These are phyloP conservation scores for Santalum album DNA, from an alignment of 164 flowering plant genomes.

Conservation along the genomic window DNA sequence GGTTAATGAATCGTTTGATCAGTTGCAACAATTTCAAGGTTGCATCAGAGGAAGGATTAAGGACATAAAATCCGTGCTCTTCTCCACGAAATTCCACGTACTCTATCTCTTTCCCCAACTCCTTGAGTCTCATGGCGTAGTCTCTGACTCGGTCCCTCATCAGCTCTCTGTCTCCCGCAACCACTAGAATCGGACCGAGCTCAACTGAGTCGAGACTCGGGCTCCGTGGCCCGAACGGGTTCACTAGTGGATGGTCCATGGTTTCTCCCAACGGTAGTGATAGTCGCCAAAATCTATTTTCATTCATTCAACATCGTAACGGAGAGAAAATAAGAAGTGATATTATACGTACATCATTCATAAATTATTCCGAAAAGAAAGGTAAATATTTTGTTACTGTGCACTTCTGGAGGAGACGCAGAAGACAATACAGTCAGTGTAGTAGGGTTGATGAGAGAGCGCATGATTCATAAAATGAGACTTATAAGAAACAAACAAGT, in stretches of 20 bases:
- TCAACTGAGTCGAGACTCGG: constrained; percentile 21
- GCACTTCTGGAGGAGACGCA: too few relatives aligned
- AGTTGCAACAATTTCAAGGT: constrained; percentile 12
- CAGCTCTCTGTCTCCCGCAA: constrained; percentile 37
- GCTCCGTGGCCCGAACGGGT: constrained; percentile 50
- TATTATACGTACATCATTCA: too few relatives aligned
- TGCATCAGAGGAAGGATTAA: constrained; percentile 21
- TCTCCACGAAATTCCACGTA: constrained; percentile 35
- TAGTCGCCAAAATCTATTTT: constrained; percentile 71
- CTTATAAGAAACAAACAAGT: too few relatives aligned
- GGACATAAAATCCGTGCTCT: constrained; percentile 44
- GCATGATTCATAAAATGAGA: too few relatives aligned
- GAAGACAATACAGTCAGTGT: too few relatives aligned
- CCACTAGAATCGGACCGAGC: constrained; percentile 37
- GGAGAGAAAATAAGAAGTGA: too few relatives aligned
- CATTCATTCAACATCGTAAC: too few relatives aligned
- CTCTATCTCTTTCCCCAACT: constrained; percentile 28
- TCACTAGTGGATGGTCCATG: constrained; percentile 43
- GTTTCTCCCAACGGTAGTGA: constrained; percentile 39
- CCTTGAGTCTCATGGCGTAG: constrained; percentile 33
- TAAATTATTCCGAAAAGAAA: too few relatives aligned
- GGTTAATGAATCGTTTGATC: constrained; percentile 21
- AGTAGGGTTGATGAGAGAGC: too few relatives aligned
- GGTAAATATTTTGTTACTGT: too few relatives aligned
- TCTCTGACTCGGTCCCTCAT: constrained; percentile 38